Evolutionary conservation across 768 basidiomycete genomes (phyloP), one percentile per base, ranked within the genome.

Genomic region (Suillus tomentosus): DNA sequence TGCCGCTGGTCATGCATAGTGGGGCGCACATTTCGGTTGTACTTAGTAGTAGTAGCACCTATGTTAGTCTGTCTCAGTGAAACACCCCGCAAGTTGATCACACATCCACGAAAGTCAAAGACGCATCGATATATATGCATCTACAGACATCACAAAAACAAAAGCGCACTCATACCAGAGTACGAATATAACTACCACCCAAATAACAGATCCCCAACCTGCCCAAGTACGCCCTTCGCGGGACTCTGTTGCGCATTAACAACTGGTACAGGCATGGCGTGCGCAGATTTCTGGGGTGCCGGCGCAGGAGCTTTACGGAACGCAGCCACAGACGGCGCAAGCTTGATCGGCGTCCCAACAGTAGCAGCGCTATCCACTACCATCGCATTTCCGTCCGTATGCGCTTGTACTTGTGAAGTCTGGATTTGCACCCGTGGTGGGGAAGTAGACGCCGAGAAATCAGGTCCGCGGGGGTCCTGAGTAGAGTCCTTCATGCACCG

Each of bases 191-290:
- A 61, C 78, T 85, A 93, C 91, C 91, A 93, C 17, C 91, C 91
- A 72, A 92, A 93, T 56, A 94, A 87, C 66, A 92, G 72, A 78
- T 94, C 91, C 14, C 88, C 87, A 60, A 93, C 85, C 74, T 91
- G 90, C 15, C 89, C 89, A 14, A 92, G 66, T 67, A 92, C 70
- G 8, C 87, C 82, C 72, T 87, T 92, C 65, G 70, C 82, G 10
- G 83, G 80, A 5, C 76, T 75, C 50, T 77, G 73, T 68, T 65
- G 72, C 27, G 68, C 69, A 39, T 69, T 68, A 0, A 66, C 53
- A 4, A 60, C 61, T n/a, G 59, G 51, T 43, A 66, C 19, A 10
- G 64, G 66, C 34, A 51, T 7, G 11, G 70, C 67, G 2, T 61
- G 58, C 14, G 67, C 65, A 43, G 64, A 60, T 65, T 71, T 68